Evolutionary conservation across 2,329 filamentous ascomycete genomes (phyloP).

Genomic region (Triangularia setosa): DNA sequence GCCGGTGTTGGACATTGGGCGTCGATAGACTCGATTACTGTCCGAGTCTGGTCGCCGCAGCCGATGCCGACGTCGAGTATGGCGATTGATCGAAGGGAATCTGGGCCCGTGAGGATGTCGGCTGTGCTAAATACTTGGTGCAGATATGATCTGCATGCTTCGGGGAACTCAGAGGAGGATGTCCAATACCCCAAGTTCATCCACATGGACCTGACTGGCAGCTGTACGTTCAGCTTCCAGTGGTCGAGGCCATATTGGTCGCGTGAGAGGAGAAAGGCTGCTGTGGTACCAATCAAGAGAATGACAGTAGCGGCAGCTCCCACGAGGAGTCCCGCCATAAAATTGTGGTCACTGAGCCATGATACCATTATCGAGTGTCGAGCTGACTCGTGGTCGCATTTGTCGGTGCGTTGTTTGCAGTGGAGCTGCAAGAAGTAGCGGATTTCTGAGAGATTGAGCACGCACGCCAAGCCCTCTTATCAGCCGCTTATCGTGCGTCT

Average conservation of each 20-base stretch:
- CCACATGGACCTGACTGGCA: conserved; percentile 6
- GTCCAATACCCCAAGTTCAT: conserved; percentile 8
- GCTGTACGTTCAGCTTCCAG: conserved; percentile 6
- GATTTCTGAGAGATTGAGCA: background rate
- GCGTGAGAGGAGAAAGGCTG: background rate
- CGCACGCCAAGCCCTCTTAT: background rate
- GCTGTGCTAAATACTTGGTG: background rate
- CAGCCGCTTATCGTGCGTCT: background rate
- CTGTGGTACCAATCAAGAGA: background rate
- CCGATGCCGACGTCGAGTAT: conserved; percentile 8
- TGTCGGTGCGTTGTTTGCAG: background rate
- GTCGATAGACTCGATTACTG: background rate
- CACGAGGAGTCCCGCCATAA: background rate
- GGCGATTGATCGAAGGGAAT: background rate
- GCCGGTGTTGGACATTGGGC: background rate
- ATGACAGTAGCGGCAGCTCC: background rate
- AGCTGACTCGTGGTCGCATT: background rate
- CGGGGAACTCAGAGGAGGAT: background rate
- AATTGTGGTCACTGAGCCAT: background rate
- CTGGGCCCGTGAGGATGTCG: background rate
- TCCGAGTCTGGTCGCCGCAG: conserved; percentile 9
- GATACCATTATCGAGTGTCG: background rate
- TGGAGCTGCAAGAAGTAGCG: background rate
- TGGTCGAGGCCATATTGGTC: conserved; percentile 7
- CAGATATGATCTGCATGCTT: background rate